Evolutionary conservation across 1,284 basidiomycete genomes (phyloP).

Genomic region (Apiotrichum gamsii): DNA sequence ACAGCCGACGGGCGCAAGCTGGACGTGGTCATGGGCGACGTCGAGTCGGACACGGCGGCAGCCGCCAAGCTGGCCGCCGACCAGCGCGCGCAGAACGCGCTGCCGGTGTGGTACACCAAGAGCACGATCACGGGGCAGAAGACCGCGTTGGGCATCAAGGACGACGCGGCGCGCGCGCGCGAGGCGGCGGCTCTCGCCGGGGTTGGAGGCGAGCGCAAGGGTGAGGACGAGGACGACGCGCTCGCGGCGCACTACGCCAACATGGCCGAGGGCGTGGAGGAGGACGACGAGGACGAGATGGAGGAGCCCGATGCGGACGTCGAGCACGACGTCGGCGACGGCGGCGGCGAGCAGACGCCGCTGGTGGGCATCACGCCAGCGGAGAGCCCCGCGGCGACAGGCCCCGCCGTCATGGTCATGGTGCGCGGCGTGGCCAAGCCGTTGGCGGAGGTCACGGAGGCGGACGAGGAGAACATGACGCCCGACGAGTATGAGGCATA

Average conservation of each 20-base stretch:
- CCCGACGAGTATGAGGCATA: constrained; percentile 44
- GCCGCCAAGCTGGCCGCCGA: constrained; percentile 62
- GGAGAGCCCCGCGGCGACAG: not conserved
- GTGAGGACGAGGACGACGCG: constrained; percentile 25
- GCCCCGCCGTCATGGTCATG: constrained; percentile 12
- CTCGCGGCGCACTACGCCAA: constrained; percentile 29
- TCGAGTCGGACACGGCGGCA: constrained; percentile 76
- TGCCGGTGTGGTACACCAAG: constrained; percentile 89
- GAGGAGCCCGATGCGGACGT: constrained; percentile 11
- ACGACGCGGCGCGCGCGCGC: constrained; percentile 14
- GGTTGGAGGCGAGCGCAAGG: constrained; percentile 7
- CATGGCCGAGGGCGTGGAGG: constrained; percentile 25
- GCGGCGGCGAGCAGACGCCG: not conserved
- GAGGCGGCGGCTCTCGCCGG: constrained; percentile 3
- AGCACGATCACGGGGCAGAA: constrained; percentile 89
- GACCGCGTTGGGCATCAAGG: constrained; percentile 64
- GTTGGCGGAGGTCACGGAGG: constrained; percentile 42
- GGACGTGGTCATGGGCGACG: constrained; percentile 68
- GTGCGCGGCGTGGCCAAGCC: constrained; percentile 40
- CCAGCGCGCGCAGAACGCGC: constrained; percentile 80
- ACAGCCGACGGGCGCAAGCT: constrained; percentile 55
- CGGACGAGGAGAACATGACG: constrained; percentile 46
- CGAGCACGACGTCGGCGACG: not conserved
- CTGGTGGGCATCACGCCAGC: not conserved
- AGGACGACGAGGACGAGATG: constrained; percentile 19